Conservation (phyloP, 129 eudicot species). For the Artemisia tridentata region DNA sequence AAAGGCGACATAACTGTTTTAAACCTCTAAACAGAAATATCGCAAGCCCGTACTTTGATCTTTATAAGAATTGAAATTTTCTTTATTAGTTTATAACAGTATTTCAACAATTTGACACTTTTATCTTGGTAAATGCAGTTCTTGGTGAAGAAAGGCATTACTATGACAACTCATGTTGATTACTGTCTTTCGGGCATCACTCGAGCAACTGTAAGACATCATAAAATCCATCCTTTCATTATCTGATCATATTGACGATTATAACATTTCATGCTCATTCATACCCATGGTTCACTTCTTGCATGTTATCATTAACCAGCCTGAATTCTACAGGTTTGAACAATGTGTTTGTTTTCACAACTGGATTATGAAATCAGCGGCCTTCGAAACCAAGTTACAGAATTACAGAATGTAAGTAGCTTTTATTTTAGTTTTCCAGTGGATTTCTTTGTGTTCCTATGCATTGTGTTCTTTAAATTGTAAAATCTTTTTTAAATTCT, state of each 20-base stretch:
- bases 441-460: no score
- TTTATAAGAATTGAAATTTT: not conserved
- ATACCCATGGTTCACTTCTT: slow-evolving; percentile 9
- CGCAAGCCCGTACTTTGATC: slow-evolving; percentile 36
- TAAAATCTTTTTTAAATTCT: no score
- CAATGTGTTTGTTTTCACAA: no score
- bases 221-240: no score
- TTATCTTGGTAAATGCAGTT: slow-evolving; percentile 50
- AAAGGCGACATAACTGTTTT: no score
- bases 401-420: no score
- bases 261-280: not conserved
- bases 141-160: slow-evolving; percentile 85
- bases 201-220: slow-evolving; percentile 87
- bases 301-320: slow-evolving; percentile 49
- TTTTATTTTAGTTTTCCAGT: no score
- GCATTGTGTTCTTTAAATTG: no score
- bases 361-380: no score
- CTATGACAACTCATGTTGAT: slow-evolving; percentile 90
- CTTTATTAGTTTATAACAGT: not conserved
- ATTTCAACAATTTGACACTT: not conserved
- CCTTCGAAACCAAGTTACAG: no score
- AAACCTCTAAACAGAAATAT: slow-evolving; percentile 35
- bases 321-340: no score
- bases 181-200: slow-evolving; percentile 98
- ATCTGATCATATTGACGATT: no score